Percentiles rank a stretch among this genome's conserved stretches.
Conservation (phyloP, 176 grass and related monocot species). For the Otatea glauca region DNA sequence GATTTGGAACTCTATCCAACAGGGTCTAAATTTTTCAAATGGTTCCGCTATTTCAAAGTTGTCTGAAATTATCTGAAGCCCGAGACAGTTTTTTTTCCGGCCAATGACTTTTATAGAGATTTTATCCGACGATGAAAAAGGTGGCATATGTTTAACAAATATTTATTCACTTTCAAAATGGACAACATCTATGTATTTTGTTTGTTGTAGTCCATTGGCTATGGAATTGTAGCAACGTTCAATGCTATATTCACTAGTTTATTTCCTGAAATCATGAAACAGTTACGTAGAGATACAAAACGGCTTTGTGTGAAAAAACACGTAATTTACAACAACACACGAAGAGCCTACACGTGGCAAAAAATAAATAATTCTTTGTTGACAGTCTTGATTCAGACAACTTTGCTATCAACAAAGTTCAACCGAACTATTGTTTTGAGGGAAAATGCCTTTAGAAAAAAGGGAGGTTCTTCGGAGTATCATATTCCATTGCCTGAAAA, state of each 20-base stretch:
- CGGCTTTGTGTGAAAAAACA: background rate
- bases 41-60: too few relatives aligned
- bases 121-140: too few relatives aligned
- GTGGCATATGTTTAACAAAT: background rate
- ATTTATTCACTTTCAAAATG: background rate
- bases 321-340: background rate
- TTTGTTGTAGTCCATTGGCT: background rate
- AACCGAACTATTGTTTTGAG: background rate
- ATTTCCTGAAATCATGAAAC: background rate
- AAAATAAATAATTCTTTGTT: background rate
- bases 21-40: too few relatives aligned
- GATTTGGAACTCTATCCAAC: too few relatives aligned
- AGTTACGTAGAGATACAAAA: background rate
- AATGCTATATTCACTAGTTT: background rate
- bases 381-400: background rate
- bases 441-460: background rate
- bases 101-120: too few relatives aligned
- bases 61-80: too few relatives aligned
- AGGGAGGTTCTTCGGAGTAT: background rate
- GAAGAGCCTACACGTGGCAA: background rate
- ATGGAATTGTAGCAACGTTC: background rate
- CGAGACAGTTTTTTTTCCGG: too few relatives aligned
- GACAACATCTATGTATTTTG: background rate
- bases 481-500: background rate
- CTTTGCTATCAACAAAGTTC: background rate